These are phyloP conservation scores for Gracilariopsis chorda DNA, from an alignment of 23 red algal genomes.

Conservation along the genomic window DNA sequence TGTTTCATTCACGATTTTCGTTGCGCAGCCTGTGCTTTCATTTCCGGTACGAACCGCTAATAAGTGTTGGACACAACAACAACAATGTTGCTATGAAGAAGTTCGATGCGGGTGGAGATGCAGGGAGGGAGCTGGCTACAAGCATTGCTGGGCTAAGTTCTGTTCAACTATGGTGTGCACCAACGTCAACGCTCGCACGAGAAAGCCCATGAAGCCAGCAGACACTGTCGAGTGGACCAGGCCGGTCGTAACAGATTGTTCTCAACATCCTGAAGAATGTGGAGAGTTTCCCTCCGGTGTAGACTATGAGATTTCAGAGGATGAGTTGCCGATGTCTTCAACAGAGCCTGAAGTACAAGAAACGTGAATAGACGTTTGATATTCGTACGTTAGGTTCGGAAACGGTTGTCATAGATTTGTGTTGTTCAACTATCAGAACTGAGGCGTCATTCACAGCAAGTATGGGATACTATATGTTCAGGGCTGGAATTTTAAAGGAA, in stretches of 20 bases:
- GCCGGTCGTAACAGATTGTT: not conserved
- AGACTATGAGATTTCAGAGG: not conserved
- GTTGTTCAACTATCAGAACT: too few relatives aligned
- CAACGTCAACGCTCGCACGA: not conserved
- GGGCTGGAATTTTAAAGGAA: too few relatives aligned
- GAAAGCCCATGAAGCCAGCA: not conserved
- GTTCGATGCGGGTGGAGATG: not conserved
- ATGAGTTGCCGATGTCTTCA: not conserved
- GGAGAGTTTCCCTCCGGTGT: not conserved
- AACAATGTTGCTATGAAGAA: not conserved
- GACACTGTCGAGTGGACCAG: not conserved
- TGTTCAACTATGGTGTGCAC: not conserved
- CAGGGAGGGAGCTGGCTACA: not conserved
- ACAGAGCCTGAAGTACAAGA: not conserved
- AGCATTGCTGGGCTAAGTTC: not conserved
- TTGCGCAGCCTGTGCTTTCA: not conserved
- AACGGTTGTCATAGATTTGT: too few relatives aligned
- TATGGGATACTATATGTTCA: too few relatives aligned
- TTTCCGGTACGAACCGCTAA: not conserved
- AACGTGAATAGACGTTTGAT: too few relatives aligned
- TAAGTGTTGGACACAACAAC: not conserved
- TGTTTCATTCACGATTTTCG: not conserved
- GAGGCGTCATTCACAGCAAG: too few relatives aligned
- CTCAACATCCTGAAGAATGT: not conserved
- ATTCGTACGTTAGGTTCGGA: too few relatives aligned